Evolutionary conservation across 73 alveolate species (phyloP), one percentile per base, ranked within the genome.

Genomic region (Tetrahymena thermophila): DNA sequence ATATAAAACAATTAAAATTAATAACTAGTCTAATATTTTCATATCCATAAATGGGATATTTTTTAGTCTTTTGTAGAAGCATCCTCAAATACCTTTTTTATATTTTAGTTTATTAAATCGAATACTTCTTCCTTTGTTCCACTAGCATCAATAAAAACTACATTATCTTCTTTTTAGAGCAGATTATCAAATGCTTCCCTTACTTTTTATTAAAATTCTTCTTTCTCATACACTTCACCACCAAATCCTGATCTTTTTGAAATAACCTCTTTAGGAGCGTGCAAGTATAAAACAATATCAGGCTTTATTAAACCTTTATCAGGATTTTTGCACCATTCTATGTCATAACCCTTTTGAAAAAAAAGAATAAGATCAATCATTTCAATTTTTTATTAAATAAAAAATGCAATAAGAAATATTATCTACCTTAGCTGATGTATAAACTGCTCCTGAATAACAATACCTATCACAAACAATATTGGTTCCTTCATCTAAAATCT

Each of bases 371-470:
- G 8, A 31, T 96, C 94, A 95, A 93, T 40, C 4, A 15, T 0
- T 15, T 2, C 44, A 40, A 40, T 6, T 93, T 34, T 14, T 95
- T 34, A 31, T 21, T 40, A 31, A 37, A 93, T 7, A 28, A 15
- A 15, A 43, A 43, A 35, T 7, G 34, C 44, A 43, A 1, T 15
- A 23, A 89, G 34, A 93, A 37, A 5, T 3, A 1, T 38, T 3
- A 23, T 43, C 50, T 94, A 96, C 97, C 94, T 98, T 98, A 23
- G 99, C 99, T 35, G 98, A 98, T 1, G 99, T 96, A 95, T 97
- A 98, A 15, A 99, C 98, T 34, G 98, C 98, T 83, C 99, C 99
- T 28, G 99, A 97, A 96, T 94, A 98, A 8, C 99, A 98, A 93
- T 98, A 98, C 85, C 99, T 93, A 85, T 98, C 99, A 94, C 99